Base-by-base conservation (phyloP, 257 asterid genomes). In the Orobanche coerulescens region DNA sequence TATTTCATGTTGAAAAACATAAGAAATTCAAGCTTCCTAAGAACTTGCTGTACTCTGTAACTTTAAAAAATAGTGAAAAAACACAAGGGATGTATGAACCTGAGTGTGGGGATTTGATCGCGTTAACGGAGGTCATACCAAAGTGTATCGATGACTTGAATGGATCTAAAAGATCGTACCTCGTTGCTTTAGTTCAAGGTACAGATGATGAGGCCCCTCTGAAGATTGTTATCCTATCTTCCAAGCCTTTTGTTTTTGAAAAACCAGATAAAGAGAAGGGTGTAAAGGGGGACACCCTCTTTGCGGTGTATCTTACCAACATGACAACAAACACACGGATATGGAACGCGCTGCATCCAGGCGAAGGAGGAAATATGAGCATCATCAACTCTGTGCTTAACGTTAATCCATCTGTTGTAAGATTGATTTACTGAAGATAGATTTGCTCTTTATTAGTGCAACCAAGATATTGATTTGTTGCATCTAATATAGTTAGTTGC, bases 71-170 rank as follows among this genome's bases (percentile, higher is more conserved):
- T 0, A n/a, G 28, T 4, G 65, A 23, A 18, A 7, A 31, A 0
- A 13, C 8, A 13, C 4, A 3, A 1, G 37, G 34, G 3, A 5
- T 0, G 12, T 81, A 80, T 54, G 80, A 81, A 66, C 95, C 93
- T 15, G 76, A 72, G 71, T 3, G 1, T 22, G 84, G 84, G 13
- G 95, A 86, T 62, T 73, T 86, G 22, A 47, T 86, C 23, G 93
- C 85, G 51, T 16, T 86, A 1, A 76, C 86, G 6, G 79, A 78
- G 39, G 80, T 76, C 39, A 79, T 24, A 44, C 95, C 95, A 6
- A 76, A 62, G 62, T 13, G 80, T 28, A 22, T 71, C 5, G 76
- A 70, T 56, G 88, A 86, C 76, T 66, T 86, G 73, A 64, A 78
- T 49, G 73, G 82, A 33, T 72, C 75, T 6, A 65, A 33, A 8